A percentile compares a stretch with the other conserved stretches of the same genome.
Conservation (phyloP, 129 eudicot genomes). For the Tanacetum coccineum region DNA sequence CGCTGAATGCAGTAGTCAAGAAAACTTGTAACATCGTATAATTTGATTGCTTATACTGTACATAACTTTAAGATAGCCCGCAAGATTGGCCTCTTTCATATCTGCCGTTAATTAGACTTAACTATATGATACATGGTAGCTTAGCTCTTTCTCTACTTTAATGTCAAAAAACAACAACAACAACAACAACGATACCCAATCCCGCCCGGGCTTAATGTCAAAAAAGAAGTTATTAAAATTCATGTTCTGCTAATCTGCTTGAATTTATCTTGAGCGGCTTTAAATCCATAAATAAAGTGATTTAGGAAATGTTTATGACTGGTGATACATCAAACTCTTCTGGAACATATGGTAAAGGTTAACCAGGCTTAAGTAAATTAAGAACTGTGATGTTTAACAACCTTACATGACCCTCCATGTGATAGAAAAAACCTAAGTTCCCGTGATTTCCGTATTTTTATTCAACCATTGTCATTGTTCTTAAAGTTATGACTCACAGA, state of each 20-base stretch:
- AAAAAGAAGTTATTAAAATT: neutral
- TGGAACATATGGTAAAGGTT: no score
- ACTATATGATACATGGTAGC: neutral
- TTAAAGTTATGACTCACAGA: neutral
- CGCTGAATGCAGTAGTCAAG: slow-evolving; percentile 6
- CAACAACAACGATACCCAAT: no score
- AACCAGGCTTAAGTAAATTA: no score
- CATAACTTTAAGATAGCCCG: neutral
- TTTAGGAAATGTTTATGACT: slow-evolving; percentile 14
- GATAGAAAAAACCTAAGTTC: no score
- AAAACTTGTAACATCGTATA: slow-evolving; percentile 9
- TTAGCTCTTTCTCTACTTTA: neutral
- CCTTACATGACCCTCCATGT: no score
- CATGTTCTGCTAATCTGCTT: slow-evolving; percentile 8
- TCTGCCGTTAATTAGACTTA: neutral
- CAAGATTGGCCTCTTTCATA: neutral
- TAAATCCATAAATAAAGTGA: neutral
- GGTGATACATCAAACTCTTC: neutral
- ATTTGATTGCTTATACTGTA: slow-evolving; percentile 7
- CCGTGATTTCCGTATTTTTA: neutral
- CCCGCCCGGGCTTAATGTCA: no score
- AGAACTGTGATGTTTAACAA: no score
- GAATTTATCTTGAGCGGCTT: neutral
- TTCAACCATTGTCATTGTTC: neutral
- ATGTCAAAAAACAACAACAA: slow-evolving; percentile 3